phyloP scores from a whole-genome alignment of 1,284 basidiomycete genomes.

The Heterobasidion parviporum region DNA sequence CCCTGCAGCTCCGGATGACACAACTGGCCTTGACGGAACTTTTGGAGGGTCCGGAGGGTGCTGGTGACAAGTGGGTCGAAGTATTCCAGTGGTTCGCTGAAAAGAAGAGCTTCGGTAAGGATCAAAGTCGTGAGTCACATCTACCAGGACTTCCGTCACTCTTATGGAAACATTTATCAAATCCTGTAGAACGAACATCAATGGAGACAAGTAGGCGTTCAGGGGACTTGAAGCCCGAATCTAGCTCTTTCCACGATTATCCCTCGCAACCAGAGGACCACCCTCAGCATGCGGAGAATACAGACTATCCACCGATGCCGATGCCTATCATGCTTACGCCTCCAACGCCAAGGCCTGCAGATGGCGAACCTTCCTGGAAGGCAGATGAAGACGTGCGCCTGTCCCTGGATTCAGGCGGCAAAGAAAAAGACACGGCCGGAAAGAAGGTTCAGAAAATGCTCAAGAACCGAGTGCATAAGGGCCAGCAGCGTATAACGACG shows the following conservation, averaged over 20 bases:
- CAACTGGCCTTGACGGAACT: constrained; percentile 80
- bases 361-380: neutral
- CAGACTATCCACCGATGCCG: constrained; percentile 8
- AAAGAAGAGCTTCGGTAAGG: constrained; percentile 33
- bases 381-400: neutral
- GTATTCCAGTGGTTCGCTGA: constrained; percentile 82
- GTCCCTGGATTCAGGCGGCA: neutral
- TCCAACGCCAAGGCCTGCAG: constrained; percentile 28
- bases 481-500: constrained; percentile 62
- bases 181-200: constrained; percentile 8
- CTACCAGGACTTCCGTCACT: neutral
- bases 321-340: constrained; percentile 38
- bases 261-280: neutral
- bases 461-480: constrained; percentile 64
- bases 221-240: neutral
- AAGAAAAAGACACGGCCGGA: constrained; percentile 29
- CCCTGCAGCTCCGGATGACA: constrained; percentile 83
- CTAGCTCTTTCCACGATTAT: neutral
- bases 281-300: neutral
- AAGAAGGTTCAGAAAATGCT: constrained; percentile 70
- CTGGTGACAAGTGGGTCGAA: constrained; percentile 77
- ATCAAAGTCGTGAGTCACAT: constrained; percentile 27
- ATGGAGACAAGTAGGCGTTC: constrained; percentile 8
- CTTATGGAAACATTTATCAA: neutral
- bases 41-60: constrained; percentile 80